Base-by-base conservation (phyloP, 805 yeast species). In the Brettanomyces custersianus region DNA sequence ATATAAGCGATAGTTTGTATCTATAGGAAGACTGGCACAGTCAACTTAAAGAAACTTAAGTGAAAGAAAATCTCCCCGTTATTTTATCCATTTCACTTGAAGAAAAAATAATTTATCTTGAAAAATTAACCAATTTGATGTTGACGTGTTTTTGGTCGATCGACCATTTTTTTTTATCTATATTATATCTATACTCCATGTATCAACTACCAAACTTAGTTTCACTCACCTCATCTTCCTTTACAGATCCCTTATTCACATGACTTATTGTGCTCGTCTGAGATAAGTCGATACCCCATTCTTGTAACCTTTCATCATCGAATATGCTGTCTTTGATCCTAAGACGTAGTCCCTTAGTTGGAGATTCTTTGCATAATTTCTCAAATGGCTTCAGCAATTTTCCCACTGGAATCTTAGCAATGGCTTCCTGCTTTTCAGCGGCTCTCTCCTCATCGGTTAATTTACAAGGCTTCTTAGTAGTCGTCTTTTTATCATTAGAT, bases 281-380 rank as follows among this genome's bases (percentile, higher is more conserved):
- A 40, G 33, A 29, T 29, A 57, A 60, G 5, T 58, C 54, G 5
- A 74, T 59, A 7, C 78, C 81, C 92, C 95, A 84, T 23, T 65
- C 65, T 18, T 54, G 53, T 32, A 86, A 63, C 50, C 92, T 69
- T 20, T 61, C 55, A 50, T 88, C 94, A 1, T 62, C 60, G 27
- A 83, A 60, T 0, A 90, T 67, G 24, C 84, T 92, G 25, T 73
- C 77, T 44, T 63, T 66, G 39, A 80, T 77, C 47, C 75, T 79
- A 33, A 65, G 62, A 55, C 84, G 73, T 40, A 87, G 59, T 3
- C 81, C 74, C 60, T 80, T 83, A 52, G 73, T 66, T 23, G 62
- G 56, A 3, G 70, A 65, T n/a, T 64, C 56, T 21, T 64, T 59
- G 19, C 65, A 62, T 36, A 87, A 62, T 2, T 57, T 63, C 22